Conservation (phyloP, 805 yeast genomes). For the Monosporozyma solicola region DNA sequence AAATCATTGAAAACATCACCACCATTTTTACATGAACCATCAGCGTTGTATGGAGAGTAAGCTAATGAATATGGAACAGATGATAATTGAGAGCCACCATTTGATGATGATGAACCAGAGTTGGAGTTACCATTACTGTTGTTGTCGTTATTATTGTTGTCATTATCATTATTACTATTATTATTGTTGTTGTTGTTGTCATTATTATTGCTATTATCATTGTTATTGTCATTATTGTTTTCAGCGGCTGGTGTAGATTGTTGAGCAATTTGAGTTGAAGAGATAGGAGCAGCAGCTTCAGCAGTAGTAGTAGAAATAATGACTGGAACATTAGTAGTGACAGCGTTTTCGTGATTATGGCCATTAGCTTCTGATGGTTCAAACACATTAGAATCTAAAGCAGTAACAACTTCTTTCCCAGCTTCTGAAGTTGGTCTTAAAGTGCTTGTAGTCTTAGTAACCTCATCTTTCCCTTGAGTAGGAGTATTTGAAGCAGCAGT, state of each 20-base stretch:
- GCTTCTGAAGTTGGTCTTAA: background rate
- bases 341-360: slow-evolving; percentile 1
- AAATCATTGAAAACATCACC: slow-evolving; percentile 52
- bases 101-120: slow-evolving; percentile 12
- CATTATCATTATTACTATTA: slow-evolving; percentile 11
- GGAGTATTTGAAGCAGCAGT: slow-evolving; percentile 7
- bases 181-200: background rate
- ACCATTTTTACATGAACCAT: slow-evolving; percentile 56
- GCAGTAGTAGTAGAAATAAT: slow-evolving; percentile 4
- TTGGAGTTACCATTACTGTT: slow-evolving; percentile 6
- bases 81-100: slow-evolving; percentile 13
- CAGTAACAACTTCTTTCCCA: background rate
- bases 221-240: background rate
- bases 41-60: slow-evolving; percentile 70
- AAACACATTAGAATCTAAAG: background rate
- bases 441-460: background rate
- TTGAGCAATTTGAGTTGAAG: background rate
- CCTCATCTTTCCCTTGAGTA: background rate
- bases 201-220: background rate
- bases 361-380: background rate
- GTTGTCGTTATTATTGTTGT: background rate
- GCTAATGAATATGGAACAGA: slow-evolving; percentile 52
- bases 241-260: slow-evolving; percentile 2
- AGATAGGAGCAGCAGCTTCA: slow-evolving; percentile 4
- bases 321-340: background rate